A percentile compares a stretch with the other conserved stretches of the same genome.
Conservation (phyloP, 2,329 filamentous ascomycete species). For the Lecanicillium sp. region DNA sequence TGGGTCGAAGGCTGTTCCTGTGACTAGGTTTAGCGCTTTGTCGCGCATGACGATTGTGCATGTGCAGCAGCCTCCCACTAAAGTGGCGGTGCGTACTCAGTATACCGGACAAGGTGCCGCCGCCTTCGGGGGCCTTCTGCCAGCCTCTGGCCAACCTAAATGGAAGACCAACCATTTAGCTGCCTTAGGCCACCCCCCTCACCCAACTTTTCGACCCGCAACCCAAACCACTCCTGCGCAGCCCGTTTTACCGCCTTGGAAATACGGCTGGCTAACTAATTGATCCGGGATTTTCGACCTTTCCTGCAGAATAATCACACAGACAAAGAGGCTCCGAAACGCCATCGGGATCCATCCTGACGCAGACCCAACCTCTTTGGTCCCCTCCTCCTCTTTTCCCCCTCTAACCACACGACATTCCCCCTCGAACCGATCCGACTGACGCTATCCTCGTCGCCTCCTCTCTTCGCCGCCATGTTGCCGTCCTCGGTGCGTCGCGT, state of each 20-base stretch:
- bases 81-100: too few relatives aligned
- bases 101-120: too few relatives aligned
- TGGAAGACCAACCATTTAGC: too few relatives aligned
- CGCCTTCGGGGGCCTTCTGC: too few relatives aligned
- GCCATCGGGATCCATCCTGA: conserved; percentile 15
- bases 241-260: conserved; percentile 11
- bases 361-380: neutral
- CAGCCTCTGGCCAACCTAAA: too few relatives aligned
- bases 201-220: conserved; percentile 8
- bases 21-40: too few relatives aligned
- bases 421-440: neutral
- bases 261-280: neutral
- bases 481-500: conserved; percentile 52
- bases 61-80: too few relatives aligned
- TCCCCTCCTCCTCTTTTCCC: conserved; percentile 3
- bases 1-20: too few relatives aligned
- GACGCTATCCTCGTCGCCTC: conserved; percentile 14
- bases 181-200: conserved; percentile 16
- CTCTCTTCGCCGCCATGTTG: conserved; percentile 37
- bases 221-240: neutral
- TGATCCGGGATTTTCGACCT: conserved; percentile 5
- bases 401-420: conserved; percentile 6
- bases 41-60: too few relatives aligned
- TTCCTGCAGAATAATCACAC: neutral
- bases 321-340: neutral